Base-by-base conservation (phyloP, 176 grass and related monocot species). In the Oryza meyeriana region DNA sequence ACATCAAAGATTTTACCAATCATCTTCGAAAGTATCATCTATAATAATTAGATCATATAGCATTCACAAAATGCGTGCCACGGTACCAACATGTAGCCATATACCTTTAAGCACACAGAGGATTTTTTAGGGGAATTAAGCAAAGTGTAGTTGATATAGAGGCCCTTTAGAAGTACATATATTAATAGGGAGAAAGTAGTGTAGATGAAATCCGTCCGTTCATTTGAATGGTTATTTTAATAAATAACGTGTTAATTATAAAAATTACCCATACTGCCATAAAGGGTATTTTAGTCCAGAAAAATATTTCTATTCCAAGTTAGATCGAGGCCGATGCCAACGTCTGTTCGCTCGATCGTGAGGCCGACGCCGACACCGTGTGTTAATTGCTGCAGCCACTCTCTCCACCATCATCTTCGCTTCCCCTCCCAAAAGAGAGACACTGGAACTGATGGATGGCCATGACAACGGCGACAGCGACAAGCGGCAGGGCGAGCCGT, bases 331-430 rank as follows among this genome's bases (percentile, higher is more conserved):
- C n/a, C n/a, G n/a, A n/a, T n/a, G n/a, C n/a, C n/a, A n/a, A n/a
- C n/a, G n/a, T n/a, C n/a, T n/a, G n/a, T n/a, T n/a, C n/a, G n/a
- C n/a, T n/a, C n/a, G n/a, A n/a, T n/a, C n/a, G n/a, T n/a, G n/a
- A n/a, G n/a, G n/a, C n/a, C n/a, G n/a, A n/a, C n/a, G n/a, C n/a
- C n/a, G n/a, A n/a, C n/a, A n/a, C n/a, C n/a, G n/a, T n/a, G n/a
- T n/a, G n/a, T n/a, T n/a, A n/a, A n/a, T n/a, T 17, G 13, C 16
- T 1, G 45, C 12, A 0, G 39, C 45, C 5, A 3, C 80, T 17
- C 44, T 82, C 59, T 83, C 84, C 31, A 52, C 79, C 61, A 78
- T 75, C 39, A 74, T 79, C 48, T 86, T 75, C 34, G 58, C 81
- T 12, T 63, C 84, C 29, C 61, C 84, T 13, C 57, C 79, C 61